Conservation (phyloP, 805 yeast species). For the Saccharomycopsis capsularis region DNA sequence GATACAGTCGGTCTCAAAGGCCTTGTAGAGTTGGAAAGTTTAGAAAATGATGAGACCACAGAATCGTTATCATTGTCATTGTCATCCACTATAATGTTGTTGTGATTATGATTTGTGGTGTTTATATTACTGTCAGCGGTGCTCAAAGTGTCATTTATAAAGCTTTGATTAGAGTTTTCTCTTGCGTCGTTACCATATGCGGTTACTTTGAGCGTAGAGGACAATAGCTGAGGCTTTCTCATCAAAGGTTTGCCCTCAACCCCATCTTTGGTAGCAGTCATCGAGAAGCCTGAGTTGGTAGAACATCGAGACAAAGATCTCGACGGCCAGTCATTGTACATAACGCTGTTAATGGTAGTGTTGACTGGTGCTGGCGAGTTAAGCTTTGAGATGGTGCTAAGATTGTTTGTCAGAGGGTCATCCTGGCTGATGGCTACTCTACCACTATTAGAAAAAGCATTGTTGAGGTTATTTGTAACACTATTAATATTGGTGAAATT, state of each 20-base stretch:
- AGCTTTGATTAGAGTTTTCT: no score
- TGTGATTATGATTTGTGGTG: background rate
- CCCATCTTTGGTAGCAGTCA: conserved; percentile 17
- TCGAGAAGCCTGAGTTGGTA: conserved; percentile 14
- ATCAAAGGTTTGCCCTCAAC: conserved; percentile 8
- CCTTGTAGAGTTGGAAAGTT: no score
- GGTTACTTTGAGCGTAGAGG: no score
- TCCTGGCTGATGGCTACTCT: background rate
- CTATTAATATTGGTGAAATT: background rate
- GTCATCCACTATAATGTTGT: background rate
- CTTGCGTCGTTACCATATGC: no score
- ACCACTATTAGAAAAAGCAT: no score
- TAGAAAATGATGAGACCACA: no score
- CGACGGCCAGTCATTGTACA: conserved; percentile 9
- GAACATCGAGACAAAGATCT: conserved; percentile 16
- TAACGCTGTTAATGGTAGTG: background rate
- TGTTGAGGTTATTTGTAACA: background rate
- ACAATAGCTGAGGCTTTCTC: no score
- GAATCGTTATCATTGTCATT: background rate
- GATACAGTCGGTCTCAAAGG: no score
- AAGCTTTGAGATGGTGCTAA: background rate
- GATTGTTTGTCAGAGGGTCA: background rate
- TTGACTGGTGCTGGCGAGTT: background rate
- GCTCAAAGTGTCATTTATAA: no score
- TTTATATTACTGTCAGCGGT: no score